A percentile compares a stretch with the other conserved stretches of the same genome.
Evolutionary conservation across 331 rosid species (phyloP).

Genomic region (Erythrophleum ivorense): DNA sequence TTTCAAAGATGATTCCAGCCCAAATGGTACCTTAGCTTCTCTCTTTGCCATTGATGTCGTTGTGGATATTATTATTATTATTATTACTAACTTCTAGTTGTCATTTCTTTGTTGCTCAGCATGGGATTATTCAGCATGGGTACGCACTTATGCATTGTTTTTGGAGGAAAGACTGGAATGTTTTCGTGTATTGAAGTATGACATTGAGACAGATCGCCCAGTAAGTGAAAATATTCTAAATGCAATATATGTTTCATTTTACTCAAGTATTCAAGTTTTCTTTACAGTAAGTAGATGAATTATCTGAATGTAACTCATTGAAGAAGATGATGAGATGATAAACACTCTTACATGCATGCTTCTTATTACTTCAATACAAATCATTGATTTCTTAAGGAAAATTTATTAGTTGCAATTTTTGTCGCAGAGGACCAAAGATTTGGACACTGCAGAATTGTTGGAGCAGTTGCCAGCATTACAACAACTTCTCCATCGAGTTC

Average conservation of each 20-base stretch:
- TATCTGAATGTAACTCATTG: slow-evolving; percentile 21
- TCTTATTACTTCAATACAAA: neutral
- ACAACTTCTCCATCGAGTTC: slow-evolving; percentile 88
- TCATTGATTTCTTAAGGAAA: neutral
- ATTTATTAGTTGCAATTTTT: slow-evolving; percentile 42
- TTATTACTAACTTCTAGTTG: slow-evolving; percentile 27
- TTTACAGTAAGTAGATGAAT: slow-evolving; percentile 11
- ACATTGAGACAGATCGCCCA: slow-evolving; percentile 86
- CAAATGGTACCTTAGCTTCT: slow-evolving; percentile 69
- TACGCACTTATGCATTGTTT: slow-evolving; percentile 91
- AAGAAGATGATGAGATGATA: neutral
- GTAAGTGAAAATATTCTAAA: slow-evolving; percentile 54
- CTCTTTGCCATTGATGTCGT: slow-evolving; percentile 6
- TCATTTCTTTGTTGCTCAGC: slow-evolving; percentile 59
- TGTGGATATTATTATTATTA: neutral
- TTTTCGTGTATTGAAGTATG: slow-evolving; percentile 92
- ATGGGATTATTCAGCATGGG: slow-evolving; percentile 98
- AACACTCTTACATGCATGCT: neutral
- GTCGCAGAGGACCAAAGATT: slow-evolving; percentile 93
- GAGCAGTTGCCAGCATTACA: slow-evolving; percentile 96
- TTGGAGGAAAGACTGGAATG: slow-evolving; percentile 99
- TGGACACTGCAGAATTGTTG: slow-evolving; percentile 86
- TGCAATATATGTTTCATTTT: neutral
- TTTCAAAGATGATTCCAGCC: slow-evolving; percentile 98
- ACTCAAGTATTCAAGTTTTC: neutral